Percentiles rank a stretch among this genome's conserved stretches.
Evolutionary conservation across 768 basidiomycete genomes (phyloP).

Genomic region (Kwoniella botswanensis): DNA sequence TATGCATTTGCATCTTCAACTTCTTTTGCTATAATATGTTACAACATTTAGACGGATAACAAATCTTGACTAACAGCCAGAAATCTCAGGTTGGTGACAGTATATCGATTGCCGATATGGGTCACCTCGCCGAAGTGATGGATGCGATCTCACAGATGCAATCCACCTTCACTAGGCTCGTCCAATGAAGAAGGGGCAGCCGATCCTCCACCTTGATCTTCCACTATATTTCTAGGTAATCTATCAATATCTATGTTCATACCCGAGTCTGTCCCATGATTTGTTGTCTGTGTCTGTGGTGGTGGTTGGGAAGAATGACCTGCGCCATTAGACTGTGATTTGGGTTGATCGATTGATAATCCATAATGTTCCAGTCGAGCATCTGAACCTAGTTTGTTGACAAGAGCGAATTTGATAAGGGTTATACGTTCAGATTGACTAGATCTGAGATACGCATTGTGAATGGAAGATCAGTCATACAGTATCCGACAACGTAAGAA

Average conservation of each 20-base stretch:
- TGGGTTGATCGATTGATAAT: constrained; percentile 11
- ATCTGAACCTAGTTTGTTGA: constrained; percentile 46
- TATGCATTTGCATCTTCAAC: constrained; percentile 1
- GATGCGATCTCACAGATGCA: background rate
- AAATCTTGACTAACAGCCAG: too few species aligned
- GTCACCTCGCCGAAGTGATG: too few species aligned
- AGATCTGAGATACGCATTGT: constrained; percentile 21
- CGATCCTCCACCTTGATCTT: background rate
- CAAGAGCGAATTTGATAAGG: constrained; percentile 40
- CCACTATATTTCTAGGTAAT: constrained; percentile 1
- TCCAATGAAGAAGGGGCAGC: background rate
- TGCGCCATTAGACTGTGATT: background rate
- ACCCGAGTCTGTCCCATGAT: background rate
- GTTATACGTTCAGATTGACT: constrained; percentile 48
- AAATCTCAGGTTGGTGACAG: too few species aligned
- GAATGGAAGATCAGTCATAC: background rate
- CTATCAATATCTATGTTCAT: background rate
- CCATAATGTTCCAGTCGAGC: constrained; percentile 43
- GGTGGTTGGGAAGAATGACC: background rate
- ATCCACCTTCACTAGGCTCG: background rate
- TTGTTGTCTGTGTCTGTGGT: background rate
- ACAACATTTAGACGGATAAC: too few species aligned
- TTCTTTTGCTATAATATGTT: background rate
- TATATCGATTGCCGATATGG: too few species aligned
- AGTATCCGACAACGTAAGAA: too few species aligned